phyloP scores from a whole-genome alignment of 805 yeast genomes.

The Candida montana region DNA sequence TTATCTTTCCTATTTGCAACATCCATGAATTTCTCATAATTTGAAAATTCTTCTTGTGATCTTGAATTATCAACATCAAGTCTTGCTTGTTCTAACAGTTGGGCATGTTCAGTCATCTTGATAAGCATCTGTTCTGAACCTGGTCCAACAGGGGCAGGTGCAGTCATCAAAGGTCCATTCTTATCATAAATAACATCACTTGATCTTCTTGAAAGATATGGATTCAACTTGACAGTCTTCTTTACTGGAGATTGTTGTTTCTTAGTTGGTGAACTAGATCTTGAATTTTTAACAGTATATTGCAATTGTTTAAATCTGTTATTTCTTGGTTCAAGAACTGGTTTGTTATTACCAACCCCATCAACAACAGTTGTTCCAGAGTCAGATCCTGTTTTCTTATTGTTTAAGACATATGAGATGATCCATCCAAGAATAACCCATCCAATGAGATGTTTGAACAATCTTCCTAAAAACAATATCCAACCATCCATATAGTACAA shows the following conservation, averaged over 20 bases:
- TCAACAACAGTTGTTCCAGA: too few species aligned
- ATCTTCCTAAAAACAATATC: slow-evolving; percentile 16
- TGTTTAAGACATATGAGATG: slow-evolving; percentile 15
- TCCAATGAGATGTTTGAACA: slow-evolving; percentile 16
- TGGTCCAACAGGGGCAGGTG: background rate
- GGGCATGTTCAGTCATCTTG: slow-evolving; percentile 17
- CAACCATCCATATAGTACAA: slow-evolving; percentile 21
- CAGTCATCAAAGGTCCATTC: background rate
- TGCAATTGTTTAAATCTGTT: slow-evolving; percentile 15
- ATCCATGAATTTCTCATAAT: slow-evolving; percentile 20
- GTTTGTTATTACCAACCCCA: too few species aligned
- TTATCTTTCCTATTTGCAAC: slow-evolving; percentile 17
- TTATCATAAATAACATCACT: background rate
- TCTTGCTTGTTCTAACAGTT: slow-evolving; percentile 13
- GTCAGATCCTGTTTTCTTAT: background rate
- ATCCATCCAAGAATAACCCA: slow-evolving; percentile 17
- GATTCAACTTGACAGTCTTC: background rate
- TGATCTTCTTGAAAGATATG: slow-evolving; percentile 11
- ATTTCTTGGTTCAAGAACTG: background rate
- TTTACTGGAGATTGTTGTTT: background rate
- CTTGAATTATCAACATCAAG: slow-evolving; percentile 11
- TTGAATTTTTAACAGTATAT: slow-evolving; percentile 18
- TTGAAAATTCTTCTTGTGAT: slow-evolving; percentile 3
- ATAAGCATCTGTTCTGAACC: slow-evolving; percentile 9
- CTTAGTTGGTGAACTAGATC: slow-evolving; percentile 8